phyloP scores from a whole-genome alignment of 2,329 filamentous ascomycete species.

The Nemania sp. region DNA sequence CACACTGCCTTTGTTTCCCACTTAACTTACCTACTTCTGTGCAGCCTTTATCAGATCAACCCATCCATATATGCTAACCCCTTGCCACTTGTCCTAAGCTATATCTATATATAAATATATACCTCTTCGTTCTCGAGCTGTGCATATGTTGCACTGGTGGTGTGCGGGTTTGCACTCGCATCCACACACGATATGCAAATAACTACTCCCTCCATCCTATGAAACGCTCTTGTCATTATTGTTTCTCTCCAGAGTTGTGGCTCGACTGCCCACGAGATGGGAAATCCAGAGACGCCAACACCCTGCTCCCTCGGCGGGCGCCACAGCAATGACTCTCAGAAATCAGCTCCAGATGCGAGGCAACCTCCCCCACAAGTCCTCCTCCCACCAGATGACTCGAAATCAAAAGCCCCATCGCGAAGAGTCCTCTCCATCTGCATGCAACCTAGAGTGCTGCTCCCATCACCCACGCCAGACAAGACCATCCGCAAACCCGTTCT shows the following conservation, averaged over 20 bases:
- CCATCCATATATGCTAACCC: neutral
- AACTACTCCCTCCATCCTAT: slow-evolving; percentile 4
- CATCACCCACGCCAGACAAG: slow-evolving; percentile 2
- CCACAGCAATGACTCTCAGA: neutral
- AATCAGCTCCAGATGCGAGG: slow-evolving; percentile 2
- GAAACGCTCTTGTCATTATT: neutral
- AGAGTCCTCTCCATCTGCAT: slow-evolving; percentile 19
- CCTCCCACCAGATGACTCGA: slow-evolving; percentile 24
- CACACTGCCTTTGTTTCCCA: neutral
- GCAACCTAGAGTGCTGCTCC: neutral
- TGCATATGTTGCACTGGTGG: neutral
- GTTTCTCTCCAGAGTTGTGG: neutral
- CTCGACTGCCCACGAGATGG: slow-evolving; percentile 6
- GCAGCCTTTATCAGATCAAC: neutral
- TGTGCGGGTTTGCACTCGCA: neutral
- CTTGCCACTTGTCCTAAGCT: neutral
- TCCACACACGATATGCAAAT: slow-evolving; percentile 9
- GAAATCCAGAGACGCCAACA: neutral
- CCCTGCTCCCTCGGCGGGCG: neutral
- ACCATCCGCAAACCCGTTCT: neutral
- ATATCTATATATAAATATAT: too few relatives aligned
- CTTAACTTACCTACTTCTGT: neutral
- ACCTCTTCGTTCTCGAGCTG: neutral
- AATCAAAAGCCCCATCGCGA: slow-evolving; percentile 13
- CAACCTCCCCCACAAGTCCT: slow-evolving; percentile 24